A percentile compares a stretch with the other conserved stretches of the same genome.
phyloP scores from a whole-genome alignment of 78 protist genomes.

The Polysphondylium violaceum region DNA sequence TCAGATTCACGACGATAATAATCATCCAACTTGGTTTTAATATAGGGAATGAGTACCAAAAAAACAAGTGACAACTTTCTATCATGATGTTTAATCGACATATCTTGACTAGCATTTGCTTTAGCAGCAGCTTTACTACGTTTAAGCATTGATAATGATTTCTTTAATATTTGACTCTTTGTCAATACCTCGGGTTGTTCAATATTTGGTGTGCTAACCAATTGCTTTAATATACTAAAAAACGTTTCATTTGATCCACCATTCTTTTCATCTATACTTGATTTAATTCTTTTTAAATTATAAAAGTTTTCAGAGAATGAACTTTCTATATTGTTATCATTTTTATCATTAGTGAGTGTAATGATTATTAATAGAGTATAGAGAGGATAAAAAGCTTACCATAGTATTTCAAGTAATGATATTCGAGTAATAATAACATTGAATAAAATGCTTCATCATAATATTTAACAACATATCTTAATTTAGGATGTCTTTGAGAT shows the following conservation, averaged over 20 bases:
- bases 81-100: constrained; percentile 21
- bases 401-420: constrained; percentile 79
- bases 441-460: constrained; percentile 80
- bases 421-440: constrained; percentile 65
- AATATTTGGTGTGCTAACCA: not conserved
- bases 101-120: constrained; percentile 5
- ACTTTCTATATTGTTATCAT: constrained; percentile 28
- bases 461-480: constrained; percentile 59
- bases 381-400: constrained; percentile 6
- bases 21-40: constrained; percentile 78
- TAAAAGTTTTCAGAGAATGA: constrained; percentile 85
- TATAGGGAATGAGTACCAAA: constrained; percentile 58
- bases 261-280: not conserved
- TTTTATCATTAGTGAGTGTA: not conserved
- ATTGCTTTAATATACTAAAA: constrained; percentile 4
- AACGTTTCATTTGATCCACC: constrained; percentile 21
- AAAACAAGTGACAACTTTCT: constrained; percentile 22
- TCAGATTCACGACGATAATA: constrained; percentile 60
- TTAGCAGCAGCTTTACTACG: constrained; percentile 14
- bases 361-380: too few relatives aligned
- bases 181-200: not conserved
- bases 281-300: constrained; percentile 64
- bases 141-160: constrained; percentile 25
- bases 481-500: constrained; percentile 66
- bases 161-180: constrained; percentile 7